Evolutionary conservation across 2,329 filamentous ascomycete species (phyloP), one percentile per base, ranked within the genome.

Genomic region (Penicillium sp.): DNA sequence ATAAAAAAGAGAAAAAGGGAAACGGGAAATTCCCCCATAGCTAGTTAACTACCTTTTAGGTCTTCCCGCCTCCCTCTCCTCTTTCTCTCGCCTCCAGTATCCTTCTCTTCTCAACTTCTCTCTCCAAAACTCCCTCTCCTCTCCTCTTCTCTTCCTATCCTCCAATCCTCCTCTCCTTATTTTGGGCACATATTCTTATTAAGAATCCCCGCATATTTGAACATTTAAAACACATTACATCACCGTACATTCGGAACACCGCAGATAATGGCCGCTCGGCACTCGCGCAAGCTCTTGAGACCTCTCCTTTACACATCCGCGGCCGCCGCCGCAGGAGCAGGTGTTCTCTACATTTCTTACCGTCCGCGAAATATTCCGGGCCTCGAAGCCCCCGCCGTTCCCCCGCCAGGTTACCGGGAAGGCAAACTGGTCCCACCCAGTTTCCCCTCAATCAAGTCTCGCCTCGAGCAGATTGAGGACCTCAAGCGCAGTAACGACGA

Each of bases 341-440:
- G 81, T 56, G 78, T 81, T 45, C 79, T 88, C 58, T 88, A 88
- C 74, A 76, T 84, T 61, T 79, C 83, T 65, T 86, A 86, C 70
- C 82, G 85, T 49, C 86, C 86, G 27, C 83, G 84, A 67, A 83
- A 86, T 67, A 85, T 88, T 35, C 86, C 86, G 25, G 86, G 86
- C 57, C 80, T 81, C 46, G 84, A 87, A 67, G 82, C 82, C 35
- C 84, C 85, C 3, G 78, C 81, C 17, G 85, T 87, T 27, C 85
- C 86, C 31, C 84, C 85, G n/a, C 85, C 84, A 0, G 84, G 82
- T 19, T 86, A 84, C 68, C 81, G 80, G 62, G 81, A 84, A 56
- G 85, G 85, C 46, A 78, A 83, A 59, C 83, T 87, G 65, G 72
- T 79, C 6, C 78, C 78, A 10, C 82, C 82, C 3, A 77, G 77